Conservation (phyloP, 2,329 filamentous ascomycete species). For the Neofusicoccum sp. region DNA sequence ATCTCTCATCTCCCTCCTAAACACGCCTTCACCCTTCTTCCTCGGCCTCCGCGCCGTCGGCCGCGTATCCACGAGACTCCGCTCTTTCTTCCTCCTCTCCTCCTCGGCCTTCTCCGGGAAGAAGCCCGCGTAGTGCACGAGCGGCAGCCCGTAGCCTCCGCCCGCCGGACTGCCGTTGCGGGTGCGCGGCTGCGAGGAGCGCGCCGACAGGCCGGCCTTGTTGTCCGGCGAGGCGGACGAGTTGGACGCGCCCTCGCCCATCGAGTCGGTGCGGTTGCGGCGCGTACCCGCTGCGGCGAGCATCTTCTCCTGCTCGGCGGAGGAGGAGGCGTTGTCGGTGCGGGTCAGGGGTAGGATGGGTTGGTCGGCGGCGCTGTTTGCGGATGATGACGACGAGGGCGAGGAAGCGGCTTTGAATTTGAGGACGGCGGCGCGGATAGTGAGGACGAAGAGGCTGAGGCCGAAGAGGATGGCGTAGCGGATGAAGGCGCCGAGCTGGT, state of each 20-base stretch:
- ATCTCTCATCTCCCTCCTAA: conserved; percentile 60
- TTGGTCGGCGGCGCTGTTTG: background rate
- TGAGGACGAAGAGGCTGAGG: conserved; percentile 50
- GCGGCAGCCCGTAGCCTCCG: conserved; percentile 22
- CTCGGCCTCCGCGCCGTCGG: conserved; percentile 24
- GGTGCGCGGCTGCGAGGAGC: conserved; percentile 29
- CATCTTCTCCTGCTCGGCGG: conserved; percentile 29
- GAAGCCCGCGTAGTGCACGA: conserved; percentile 45
- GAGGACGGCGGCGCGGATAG: conserved; percentile 41
- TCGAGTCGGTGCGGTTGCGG: conserved; percentile 19
- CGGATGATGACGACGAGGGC: too few relatives aligned
- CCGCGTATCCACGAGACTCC: conserved; percentile 29
- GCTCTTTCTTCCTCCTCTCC: conserved; percentile 31
- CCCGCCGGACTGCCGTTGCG: conserved; percentile 38
- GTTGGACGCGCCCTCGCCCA: conserved; percentile 27
- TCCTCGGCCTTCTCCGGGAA: conserved; percentile 28
- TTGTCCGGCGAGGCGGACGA: conserved; percentile 31
- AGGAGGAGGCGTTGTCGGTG: conserved; percentile 19
- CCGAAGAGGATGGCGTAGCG: conserved; percentile 67
- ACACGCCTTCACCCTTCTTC: conserved; percentile 43
- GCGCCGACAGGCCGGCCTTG: conserved; percentile 26
- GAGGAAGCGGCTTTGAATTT: background rate
- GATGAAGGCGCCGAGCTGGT: conserved; percentile 81
- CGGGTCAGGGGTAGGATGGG: conserved; percentile 30
- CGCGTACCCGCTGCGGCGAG: conserved; percentile 17